A percentile compares a stretch with the other conserved stretches of the same genome.
These are phyloP conservation scores for Peziza echinospora DNA, from an alignment of 495 filamentous ascomycete species.

Conservation along the genomic window DNA sequence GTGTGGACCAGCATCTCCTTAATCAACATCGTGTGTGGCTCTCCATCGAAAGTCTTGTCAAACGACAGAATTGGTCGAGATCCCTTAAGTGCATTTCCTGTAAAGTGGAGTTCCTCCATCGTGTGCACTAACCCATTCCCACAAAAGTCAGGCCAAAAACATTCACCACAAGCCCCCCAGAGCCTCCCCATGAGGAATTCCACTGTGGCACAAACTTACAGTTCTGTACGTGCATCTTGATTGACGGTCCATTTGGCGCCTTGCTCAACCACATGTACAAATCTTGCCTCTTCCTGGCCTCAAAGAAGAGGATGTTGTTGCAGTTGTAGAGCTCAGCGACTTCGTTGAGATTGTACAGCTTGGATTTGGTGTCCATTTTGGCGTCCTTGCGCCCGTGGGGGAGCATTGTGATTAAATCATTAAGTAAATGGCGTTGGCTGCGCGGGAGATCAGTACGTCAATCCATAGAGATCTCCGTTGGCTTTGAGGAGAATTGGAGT, in stretches of 20 bases:
- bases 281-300: conserved; percentile 86
- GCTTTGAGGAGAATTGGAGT: conserved; percentile 4
- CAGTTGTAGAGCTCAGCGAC: conserved; percentile 95
- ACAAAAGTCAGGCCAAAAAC: no score
- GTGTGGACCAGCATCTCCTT: conserved; percentile 75
- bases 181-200: no score
- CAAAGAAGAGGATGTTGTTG: conserved; percentile 95
- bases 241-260: conserved; percentile 82
- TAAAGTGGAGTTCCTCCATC: conserved; percentile 89
- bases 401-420: conserved; percentile 71
- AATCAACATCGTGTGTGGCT: conserved; percentile 46
- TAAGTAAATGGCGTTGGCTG: conserved; percentile 80
- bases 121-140: conserved; percentile 77
- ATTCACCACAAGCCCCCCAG: not conserved
- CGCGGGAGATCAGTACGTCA: not conserved
- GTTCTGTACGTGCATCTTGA: conserved; percentile 67
- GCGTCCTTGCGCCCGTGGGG: conserved; percentile 85
- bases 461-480: no score
- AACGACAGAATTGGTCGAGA: conserved; percentile 90
- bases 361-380: conserved; percentile 90
- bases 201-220: conserved; percentile 16
- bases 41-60: conserved; percentile 59
- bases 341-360: conserved; percentile 82
- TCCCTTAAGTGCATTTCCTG: conserved; percentile 88
- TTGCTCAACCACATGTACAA: conserved; percentile 86